These are phyloP conservation scores for Echinochloa phyllopogon DNA, from an alignment of 176 grass and related monocot genomes.

Conservation along the genomic window DNA sequence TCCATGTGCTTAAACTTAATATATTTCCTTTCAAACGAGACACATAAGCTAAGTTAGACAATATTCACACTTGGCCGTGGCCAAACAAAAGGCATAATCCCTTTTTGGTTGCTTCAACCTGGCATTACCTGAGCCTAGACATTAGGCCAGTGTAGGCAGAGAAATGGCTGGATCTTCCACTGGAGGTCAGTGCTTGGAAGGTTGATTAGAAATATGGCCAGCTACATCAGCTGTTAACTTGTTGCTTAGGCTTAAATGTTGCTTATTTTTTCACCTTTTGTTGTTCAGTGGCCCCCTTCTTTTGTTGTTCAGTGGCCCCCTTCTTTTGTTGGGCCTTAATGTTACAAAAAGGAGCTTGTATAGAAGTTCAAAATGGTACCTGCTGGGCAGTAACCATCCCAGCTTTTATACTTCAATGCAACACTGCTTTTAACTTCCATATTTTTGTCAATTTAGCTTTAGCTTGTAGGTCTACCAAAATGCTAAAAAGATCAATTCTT, in stretches of 20 bases:
- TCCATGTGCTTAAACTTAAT: not conserved
- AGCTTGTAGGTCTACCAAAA: slow-evolving; percentile 15
- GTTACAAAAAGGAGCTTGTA: not conserved
- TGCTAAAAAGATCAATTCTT: not conserved
- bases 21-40: not conserved
- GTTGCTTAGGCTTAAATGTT: not conserved
- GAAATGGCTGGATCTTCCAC: not conserved
- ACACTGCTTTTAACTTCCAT: not conserved
- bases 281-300: not conserved
- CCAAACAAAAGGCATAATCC: not conserved
- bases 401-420: not conserved
- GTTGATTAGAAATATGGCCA: not conserved
- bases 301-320: not conserved
- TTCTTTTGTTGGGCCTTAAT: not conserved
- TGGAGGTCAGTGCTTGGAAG: not conserved
- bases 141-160: not conserved
- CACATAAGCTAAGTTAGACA: not conserved
- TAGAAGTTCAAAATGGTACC: not conserved
- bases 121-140: not conserved
- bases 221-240: not conserved
- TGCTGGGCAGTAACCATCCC: not conserved
- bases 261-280: not conserved
- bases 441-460: not conserved
- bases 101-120: not conserved
- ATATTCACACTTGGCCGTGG: not conserved